These are phyloP conservation scores for Porcisia hertigi DNA, from an alignment of 208 protist species.

Conservation along the genomic window DNA sequence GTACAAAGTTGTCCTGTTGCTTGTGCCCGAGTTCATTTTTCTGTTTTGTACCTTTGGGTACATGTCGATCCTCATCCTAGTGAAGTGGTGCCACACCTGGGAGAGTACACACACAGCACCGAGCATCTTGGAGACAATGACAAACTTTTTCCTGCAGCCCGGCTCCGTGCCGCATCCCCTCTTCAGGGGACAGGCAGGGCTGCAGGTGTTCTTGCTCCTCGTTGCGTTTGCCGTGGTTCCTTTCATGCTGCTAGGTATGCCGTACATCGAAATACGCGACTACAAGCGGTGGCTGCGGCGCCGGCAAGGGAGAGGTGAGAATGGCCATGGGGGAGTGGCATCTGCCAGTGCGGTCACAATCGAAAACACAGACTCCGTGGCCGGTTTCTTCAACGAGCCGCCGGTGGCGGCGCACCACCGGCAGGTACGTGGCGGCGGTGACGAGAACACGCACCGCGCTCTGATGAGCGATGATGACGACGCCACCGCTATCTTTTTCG, in stretches of 20 bases:
- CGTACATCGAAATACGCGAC: slow-evolving; percentile 65
- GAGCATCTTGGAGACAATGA: slow-evolving; percentile 91
- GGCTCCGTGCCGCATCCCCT: slow-evolving; percentile 74
- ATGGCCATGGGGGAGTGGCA: neutral
- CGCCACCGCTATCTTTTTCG: slow-evolving; percentile 14
- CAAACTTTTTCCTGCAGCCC: slow-evolving; percentile 92
- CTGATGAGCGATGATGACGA: slow-evolving; percentile 29
- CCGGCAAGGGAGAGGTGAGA: neutral
- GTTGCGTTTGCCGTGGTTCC: slow-evolving; percentile 78
- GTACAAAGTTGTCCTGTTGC: slow-evolving; percentile 88
- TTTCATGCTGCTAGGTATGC: slow-evolving; percentile 84
- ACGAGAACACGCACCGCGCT: neutral
- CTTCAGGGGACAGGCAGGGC: slow-evolving; percentile 71
- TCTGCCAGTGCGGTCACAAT: slow-evolving; percentile 19
- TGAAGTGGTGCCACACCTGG: slow-evolving; percentile 96
- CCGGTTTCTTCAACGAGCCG: slow-evolving; percentile 28
- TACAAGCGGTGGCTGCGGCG: slow-evolving; percentile 44
- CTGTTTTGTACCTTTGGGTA: slow-evolving; percentile 95
- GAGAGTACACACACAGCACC: slow-evolving; percentile 83
- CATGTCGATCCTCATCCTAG: slow-evolving; percentile 96
- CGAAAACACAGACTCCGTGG: slow-evolving; percentile 9
- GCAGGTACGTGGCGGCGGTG: neutral
- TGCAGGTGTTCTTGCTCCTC: slow-evolving; percentile 87
- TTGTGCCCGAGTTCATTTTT: slow-evolving; percentile 98
- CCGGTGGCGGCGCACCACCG: slow-evolving; percentile 9